Conservation (phyloP, 1,284 basidiomycete genomes). For the Irpex sp. region DNA sequence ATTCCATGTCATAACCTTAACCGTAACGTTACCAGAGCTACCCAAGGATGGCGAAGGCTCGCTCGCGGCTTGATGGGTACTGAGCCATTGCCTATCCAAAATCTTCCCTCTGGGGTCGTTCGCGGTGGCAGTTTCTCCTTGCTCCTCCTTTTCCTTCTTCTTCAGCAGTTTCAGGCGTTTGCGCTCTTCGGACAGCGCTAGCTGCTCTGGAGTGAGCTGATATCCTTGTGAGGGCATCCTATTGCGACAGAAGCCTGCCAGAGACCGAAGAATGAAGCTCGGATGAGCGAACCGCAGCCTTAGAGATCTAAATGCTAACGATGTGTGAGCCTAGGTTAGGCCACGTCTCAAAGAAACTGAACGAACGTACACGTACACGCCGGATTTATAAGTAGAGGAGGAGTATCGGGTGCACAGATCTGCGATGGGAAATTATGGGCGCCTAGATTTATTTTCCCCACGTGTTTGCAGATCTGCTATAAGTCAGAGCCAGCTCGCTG, state of each 20-base stretch:
- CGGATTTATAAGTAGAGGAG: too few species aligned
- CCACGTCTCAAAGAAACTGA: too few species aligned
- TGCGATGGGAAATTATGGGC: too few species aligned
- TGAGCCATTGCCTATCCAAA: conserved; percentile 51
- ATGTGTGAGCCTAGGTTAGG: too few species aligned
- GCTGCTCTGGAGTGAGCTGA: conserved; percentile 48
- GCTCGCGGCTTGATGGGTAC: conserved; percentile 24
- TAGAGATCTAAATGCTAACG: too few species aligned
- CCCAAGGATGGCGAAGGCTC: conserved; percentile 5
- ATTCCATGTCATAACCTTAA: conserved; percentile 77
- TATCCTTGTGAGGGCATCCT: conserved; percentile 18
- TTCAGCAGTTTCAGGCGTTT: conserved; percentile 44
- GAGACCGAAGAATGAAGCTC: background rate
- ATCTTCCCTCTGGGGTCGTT: conserved; percentile 31
- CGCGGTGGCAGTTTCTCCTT: conserved; percentile 11
- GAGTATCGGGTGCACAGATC: too few species aligned
- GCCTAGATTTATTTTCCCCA: too few species aligned
- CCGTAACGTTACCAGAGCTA: background rate
- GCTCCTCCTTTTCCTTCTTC: conserved; percentile 11
- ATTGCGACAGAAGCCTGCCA: background rate
- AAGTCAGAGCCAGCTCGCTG: too few species aligned
- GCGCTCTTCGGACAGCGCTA: conserved; percentile 51
- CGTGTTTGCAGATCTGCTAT: too few species aligned
- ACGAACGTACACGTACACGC: too few species aligned
- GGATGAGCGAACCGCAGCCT: too few species aligned